Conservation (phyloP, 495 filamentous ascomycete genomes). For the Tuber borchii region DNA sequence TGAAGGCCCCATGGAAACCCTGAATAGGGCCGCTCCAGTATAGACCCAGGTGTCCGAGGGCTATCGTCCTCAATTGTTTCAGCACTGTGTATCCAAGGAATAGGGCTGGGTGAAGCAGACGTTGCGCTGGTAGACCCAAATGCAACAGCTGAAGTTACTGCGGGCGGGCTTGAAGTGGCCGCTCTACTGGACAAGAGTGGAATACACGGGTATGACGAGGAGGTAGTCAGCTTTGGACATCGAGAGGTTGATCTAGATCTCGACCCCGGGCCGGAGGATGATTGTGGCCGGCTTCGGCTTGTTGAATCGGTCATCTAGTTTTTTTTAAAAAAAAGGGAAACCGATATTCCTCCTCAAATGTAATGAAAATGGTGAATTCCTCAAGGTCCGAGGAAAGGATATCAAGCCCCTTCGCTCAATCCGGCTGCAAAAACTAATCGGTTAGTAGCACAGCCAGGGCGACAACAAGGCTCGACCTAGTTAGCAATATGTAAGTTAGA, state of each 20-base stretch:
- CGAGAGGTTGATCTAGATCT: constrained; percentile 27
- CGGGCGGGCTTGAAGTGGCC: constrained; percentile 33
- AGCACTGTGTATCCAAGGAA: constrained; percentile 26
- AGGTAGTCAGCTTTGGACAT: constrained; percentile 32
- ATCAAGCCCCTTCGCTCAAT: constrained; percentile 33
- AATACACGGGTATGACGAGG: constrained; percentile 33
- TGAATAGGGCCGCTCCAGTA: constrained; percentile 18
- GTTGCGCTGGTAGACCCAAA: constrained; percentile 36
- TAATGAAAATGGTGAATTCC: neutral
- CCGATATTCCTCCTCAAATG: neutral
- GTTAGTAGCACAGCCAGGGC: constrained; percentile 41
- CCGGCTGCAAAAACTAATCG: constrained; percentile 22
- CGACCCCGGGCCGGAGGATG: constrained; percentile 29
- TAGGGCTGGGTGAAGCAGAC: constrained; percentile 28
- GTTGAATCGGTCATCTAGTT: constrained; percentile 32
- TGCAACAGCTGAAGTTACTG: constrained; percentile 35
- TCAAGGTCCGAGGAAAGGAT: constrained; percentile 19
- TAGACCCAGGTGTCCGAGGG: constrained; percentile 24
- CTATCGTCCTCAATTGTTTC: constrained; percentile 33
- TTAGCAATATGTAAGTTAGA: constrained; percentile 32
- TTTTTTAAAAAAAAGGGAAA: neutral
- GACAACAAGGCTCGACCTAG: constrained; percentile 31
- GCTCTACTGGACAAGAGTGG: constrained; percentile 30
- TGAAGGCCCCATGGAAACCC: constrained; percentile 30
- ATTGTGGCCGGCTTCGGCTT: constrained; percentile 33